phyloP scores from a whole-genome alignment of 371 early-diverging fungal genomes.

The Actinomortierella wolfii region DNA sequence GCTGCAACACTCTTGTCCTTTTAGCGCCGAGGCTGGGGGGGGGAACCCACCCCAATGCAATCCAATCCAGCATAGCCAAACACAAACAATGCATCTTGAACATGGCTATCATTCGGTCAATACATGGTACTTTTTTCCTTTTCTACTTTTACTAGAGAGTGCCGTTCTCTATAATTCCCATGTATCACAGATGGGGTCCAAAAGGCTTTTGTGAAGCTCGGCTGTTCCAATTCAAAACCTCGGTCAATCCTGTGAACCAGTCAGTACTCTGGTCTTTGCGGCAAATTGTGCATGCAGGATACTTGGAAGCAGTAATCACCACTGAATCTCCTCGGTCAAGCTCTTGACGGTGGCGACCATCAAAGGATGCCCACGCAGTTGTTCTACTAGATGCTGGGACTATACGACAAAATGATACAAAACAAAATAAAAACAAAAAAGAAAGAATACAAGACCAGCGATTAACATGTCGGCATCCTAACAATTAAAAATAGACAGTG shows the following conservation, averaged over 20 bases:
- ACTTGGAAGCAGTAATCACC: constrained; percentile 55
- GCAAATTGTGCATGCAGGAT: constrained; percentile 66
- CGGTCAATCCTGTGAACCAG: constrained; percentile 51
- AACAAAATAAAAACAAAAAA: neutral
- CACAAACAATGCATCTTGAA: no score
- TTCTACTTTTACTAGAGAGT: no score
- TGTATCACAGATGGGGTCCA: constrained; percentile 22
- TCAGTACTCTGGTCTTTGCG: constrained; percentile 54
- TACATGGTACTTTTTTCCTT: no score
- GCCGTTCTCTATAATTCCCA: no score
- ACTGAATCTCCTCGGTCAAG: constrained; percentile 60
- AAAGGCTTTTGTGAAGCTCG: constrained; percentile 34
- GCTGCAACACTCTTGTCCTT: no score
- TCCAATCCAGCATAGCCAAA: no score
- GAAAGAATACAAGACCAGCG: neutral
- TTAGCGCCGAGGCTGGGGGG: no score
- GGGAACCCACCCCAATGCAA: no score
- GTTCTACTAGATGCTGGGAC: constrained; percentile 43
- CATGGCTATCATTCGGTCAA: no score
- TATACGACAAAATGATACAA: neutral
- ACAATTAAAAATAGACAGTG: neutral
- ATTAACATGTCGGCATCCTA: neutral
- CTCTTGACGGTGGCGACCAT: constrained; percentile 61
- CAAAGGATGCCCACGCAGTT: constrained; percentile 60
- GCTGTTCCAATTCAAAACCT: constrained; percentile 55